phyloP scores from a whole-genome alignment of 306 rosid genomes.

The Quercus alba region DNA sequence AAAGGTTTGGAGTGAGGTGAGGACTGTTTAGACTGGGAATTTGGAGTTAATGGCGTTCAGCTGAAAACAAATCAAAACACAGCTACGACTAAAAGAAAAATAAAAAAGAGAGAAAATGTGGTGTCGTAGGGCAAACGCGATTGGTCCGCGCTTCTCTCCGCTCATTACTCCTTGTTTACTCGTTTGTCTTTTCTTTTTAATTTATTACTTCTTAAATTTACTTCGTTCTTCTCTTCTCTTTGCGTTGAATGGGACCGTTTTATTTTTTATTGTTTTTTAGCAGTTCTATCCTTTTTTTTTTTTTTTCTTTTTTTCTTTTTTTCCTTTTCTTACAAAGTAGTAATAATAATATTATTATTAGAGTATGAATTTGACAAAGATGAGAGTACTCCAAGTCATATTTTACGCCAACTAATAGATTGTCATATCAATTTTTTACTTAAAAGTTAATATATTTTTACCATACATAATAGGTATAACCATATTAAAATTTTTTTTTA shows the following conservation, averaged over 20 bases:
- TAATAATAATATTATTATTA: no score
- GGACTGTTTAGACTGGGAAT: background rate
- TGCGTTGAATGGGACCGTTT: conserved; percentile 20
- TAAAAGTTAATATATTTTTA: no score
- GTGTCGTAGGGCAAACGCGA: conserved; percentile 48
- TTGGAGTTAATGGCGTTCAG: no score
- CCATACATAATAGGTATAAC: no score
- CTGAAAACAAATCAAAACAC: no score
- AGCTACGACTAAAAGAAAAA: background rate
- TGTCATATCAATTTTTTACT: no score
- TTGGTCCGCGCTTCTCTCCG: conserved; percentile 44
- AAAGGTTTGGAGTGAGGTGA: conserved; percentile 14
- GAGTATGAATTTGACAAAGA: no score
- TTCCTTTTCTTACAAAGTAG: no score
- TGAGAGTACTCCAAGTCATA: no score
- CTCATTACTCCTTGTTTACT: conserved; percentile 3
- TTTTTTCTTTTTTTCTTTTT: no score
- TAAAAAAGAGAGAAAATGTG: background rate
- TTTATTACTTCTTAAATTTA: background rate
- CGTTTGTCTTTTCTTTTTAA: background rate
- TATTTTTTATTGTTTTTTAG: background rate
- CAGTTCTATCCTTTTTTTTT: background rate
- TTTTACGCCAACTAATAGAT: no score
- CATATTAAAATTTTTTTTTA: no score
- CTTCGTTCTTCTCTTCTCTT: background rate